Evolutionary conservation across 2,329 filamentous ascomycete genomes (phyloP).

Genomic region (Penicillium sumatraense): DNA sequence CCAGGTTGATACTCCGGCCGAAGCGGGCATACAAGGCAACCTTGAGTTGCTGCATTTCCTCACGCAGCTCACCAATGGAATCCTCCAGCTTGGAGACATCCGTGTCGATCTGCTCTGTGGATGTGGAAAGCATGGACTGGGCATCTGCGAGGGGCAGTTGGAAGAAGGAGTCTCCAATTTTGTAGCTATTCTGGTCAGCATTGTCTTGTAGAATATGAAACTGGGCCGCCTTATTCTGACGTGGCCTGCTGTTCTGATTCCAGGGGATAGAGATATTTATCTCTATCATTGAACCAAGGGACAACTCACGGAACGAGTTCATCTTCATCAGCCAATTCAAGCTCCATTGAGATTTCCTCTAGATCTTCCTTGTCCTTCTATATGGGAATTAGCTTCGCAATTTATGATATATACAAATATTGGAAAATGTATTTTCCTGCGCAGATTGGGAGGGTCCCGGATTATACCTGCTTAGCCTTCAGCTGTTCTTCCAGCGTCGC

Average conservation of each 20-base stretch:
- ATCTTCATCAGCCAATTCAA: conserved; percentile 95
- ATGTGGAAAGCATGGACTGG: conserved; percentile 77
- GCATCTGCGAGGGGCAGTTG: conserved; percentile 82
- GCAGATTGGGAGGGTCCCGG: neutral
- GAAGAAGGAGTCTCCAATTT: conserved; percentile 95
- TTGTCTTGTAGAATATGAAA: neutral
- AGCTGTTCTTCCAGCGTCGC: conserved; percentile 78
- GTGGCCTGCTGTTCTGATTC: neutral
- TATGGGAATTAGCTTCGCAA: conserved; percentile 5
- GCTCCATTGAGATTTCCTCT: conserved; percentile 86
- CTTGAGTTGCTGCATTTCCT: conserved; percentile 90
- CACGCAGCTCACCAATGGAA: conserved; percentile 72
- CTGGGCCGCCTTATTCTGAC: neutral
- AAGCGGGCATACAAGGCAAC: conserved; percentile 92
- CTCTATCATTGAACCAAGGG: neutral
- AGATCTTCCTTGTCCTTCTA: conserved; percentile 99
- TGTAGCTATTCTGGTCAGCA: conserved; percentile 67
- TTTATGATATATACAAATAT: neutral
- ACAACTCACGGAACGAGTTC: conserved; percentile 80
- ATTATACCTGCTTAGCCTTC: conserved; percentile 68
- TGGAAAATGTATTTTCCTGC: neutral
- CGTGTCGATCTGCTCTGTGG: conserved; percentile 73
- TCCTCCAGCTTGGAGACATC: conserved; percentile 79
- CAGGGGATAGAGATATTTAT: neutral
- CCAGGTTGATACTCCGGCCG: conserved; percentile 94